Conservation (phyloP, 2,329 filamentous ascomycete species). For the Ambrosiella beaveri region DNA sequence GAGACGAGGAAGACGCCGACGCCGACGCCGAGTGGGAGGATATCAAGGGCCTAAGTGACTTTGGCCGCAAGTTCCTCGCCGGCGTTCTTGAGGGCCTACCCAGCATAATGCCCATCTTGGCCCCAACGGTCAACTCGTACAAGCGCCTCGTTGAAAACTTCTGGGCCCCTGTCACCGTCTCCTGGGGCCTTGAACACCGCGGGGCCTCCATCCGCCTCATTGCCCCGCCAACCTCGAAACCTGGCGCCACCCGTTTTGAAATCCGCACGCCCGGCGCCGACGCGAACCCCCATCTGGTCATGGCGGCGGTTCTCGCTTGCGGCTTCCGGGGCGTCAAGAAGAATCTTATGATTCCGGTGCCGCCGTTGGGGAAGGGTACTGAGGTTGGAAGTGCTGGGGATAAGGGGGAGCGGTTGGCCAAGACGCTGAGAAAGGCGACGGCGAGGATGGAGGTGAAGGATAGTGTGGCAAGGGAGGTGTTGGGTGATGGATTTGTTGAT, state of each 20-base stretch:
- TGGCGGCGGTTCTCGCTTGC: slow-evolving; percentile 70
- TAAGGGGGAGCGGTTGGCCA: slow-evolving; percentile 61
- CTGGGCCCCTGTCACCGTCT: slow-evolving; percentile 95
- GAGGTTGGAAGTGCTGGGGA: slow-evolving; percentile 59
- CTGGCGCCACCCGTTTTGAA: slow-evolving; percentile 80
- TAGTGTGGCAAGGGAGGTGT: slow-evolving; percentile 81
- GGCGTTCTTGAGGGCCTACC: slow-evolving; percentile 77
- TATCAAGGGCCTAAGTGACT: slow-evolving; percentile 62
- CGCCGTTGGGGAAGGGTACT: slow-evolving; percentile 71
- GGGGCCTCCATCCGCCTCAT: slow-evolving; percentile 84
- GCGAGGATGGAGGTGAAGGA: slow-evolving; percentile 56
- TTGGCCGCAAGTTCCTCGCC: slow-evolving; percentile 84
- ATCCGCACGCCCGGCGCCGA: slow-evolving; percentile 89
- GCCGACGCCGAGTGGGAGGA: slow-evolving; percentile 56
- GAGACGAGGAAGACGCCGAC: slow-evolving; percentile 55
- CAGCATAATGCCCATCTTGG: slow-evolving; percentile 88
- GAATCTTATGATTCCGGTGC: slow-evolving; percentile 66
- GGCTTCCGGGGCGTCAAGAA: slow-evolving; percentile 88
- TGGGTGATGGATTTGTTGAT: slow-evolving; percentile 90
- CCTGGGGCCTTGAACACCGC: slow-evolving; percentile 90
- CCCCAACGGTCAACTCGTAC: slow-evolving; percentile 93
- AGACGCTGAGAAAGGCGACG: slow-evolving; percentile 70
- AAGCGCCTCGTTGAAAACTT: slow-evolving; percentile 97
- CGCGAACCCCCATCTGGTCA: slow-evolving; percentile 72
- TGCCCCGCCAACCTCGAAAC: slow-evolving; percentile 66